Conservation (phyloP, 352 stramenopile genomes). For the Globisporangium heterothallicum region DNA sequence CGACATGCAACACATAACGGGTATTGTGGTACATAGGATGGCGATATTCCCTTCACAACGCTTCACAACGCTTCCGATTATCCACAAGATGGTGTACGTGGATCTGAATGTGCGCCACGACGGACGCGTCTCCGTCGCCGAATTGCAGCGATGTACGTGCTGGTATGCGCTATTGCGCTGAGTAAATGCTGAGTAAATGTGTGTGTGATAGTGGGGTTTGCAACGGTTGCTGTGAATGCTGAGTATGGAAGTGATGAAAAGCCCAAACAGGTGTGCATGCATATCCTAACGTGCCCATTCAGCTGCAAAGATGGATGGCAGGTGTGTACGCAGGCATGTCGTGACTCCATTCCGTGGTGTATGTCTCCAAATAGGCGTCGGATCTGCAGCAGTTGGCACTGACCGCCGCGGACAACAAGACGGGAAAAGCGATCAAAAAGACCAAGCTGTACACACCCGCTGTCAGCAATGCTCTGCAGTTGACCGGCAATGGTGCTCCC, state of each 20-base stretch:
- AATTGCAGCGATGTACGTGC: slow-evolving; percentile 60
- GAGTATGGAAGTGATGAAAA: slow-evolving; percentile 47
- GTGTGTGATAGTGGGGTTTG: slow-evolving; percentile 52
- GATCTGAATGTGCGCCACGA: slow-evolving; percentile 69
- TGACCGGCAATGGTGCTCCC: slow-evolving; percentile 18
- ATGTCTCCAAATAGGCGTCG: slow-evolving; percentile 10
- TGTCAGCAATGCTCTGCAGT: slow-evolving; percentile 32
- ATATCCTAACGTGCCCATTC: too few species aligned
- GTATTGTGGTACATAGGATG: slow-evolving; percentile 1
- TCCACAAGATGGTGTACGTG: slow-evolving; percentile 43
- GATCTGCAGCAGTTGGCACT: slow-evolving; percentile 27
- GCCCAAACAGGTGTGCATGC: slow-evolving; percentile 23
- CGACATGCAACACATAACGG: neutral
- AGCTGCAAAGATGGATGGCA: too few species aligned
- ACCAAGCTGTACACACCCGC: slow-evolving; percentile 53
- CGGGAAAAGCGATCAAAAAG: slow-evolving; percentile 49
- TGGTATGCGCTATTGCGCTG: neutral
- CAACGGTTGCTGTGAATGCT: slow-evolving; percentile 50
- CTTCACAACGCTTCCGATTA: neutral
- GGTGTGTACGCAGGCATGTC: too few species aligned
- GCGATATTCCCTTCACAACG: neutral
- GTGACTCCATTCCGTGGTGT: neutral
- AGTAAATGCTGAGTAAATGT: neutral
- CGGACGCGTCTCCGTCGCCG: slow-evolving; percentile 37
- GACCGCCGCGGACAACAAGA: slow-evolving; percentile 23